Percentiles rank a stretch among this genome's conserved stretches.
Conservation (phyloP, 805 yeast species). For the Cyberlindnera misumaiensis region DNA sequence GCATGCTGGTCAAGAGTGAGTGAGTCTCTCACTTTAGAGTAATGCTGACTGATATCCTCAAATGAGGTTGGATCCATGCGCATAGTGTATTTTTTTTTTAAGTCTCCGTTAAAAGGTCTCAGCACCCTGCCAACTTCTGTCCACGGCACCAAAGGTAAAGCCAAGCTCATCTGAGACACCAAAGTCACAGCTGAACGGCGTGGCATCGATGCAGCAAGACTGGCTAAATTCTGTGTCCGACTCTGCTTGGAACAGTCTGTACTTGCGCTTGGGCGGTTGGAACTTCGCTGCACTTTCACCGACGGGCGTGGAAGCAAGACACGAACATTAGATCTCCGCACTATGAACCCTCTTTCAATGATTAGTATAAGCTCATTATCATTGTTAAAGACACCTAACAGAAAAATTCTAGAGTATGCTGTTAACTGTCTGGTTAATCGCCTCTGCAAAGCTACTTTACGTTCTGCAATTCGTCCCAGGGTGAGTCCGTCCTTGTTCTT, state of each 20-base stretch:
- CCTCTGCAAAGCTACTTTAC: too few relatives aligned
- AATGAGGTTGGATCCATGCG: constrained; percentile 72
- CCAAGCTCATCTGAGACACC: constrained; percentile 57
- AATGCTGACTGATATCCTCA: constrained; percentile 43
- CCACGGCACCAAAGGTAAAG: constrained; percentile 65
- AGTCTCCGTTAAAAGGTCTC: constrained; percentile 88
- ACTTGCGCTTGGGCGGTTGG: constrained; percentile 88
- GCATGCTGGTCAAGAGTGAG: constrained; percentile 78
- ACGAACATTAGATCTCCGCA: constrained; percentile 81
- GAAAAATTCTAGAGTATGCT: constrained; percentile 85
- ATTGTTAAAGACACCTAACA: constrained; percentile 60
- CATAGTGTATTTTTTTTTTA: constrained; percentile 83
- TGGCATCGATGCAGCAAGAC: constrained; percentile 81
- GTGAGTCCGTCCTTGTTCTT: constrained; percentile 64
- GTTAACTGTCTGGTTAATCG: too few relatives aligned
- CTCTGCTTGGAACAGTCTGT: constrained; percentile 57
- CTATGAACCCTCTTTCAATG: constrained; percentile 73
- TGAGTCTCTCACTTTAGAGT: constrained; percentile 38
- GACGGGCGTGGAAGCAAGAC: constrained; percentile 54
- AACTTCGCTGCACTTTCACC: constrained; percentile 89
- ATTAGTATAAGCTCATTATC: constrained; percentile 52
- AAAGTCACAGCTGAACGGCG: constrained; percentile 77
- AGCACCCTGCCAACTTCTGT: constrained; percentile 87
- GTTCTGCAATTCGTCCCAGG: too few relatives aligned
- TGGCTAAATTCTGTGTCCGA: constrained; percentile 46